Percentiles rank a stretch among this genome's conserved stretches.
Conservation (phyloP, 768 basidiomycete genomes). For the Heimioporus sp. region DNA sequence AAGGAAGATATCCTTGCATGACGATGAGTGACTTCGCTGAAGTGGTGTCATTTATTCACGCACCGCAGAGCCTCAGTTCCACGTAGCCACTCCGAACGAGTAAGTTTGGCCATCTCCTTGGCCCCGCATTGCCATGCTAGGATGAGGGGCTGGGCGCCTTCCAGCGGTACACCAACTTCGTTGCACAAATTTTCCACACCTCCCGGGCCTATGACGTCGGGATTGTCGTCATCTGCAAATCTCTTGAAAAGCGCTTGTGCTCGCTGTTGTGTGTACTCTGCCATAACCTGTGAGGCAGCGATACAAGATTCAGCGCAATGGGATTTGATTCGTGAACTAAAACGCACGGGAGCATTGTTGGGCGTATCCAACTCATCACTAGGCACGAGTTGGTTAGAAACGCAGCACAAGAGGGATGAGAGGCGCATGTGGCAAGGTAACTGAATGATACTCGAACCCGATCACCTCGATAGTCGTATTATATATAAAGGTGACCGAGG, state of each 20-base stretch:
- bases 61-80: constrained; percentile 50
- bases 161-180: constrained; percentile 70
- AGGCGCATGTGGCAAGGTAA: constrained; percentile 53
- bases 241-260: constrained; percentile 55
- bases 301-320: background rate
- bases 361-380: constrained; percentile 45
- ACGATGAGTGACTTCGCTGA: constrained; percentile 1
- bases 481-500: constrained; percentile 10
- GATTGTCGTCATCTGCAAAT: constrained; percentile 56
- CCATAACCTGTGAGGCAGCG: constrained; percentile 1
- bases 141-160: constrained; percentile 68
- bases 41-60: constrained; percentile 12
- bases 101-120: constrained; percentile 71
- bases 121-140: constrained; percentile 74
- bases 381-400: constrained; percentile 51
- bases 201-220: constrained; percentile 60
- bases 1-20: constrained; percentile 49
- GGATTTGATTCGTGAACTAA: constrained; percentile 1
- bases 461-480: constrained; percentile 20
- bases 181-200: constrained; percentile 70
- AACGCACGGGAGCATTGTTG: constrained; percentile 31
- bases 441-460: constrained; percentile 21
- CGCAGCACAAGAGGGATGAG: constrained; percentile 61
- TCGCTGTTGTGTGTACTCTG: constrained; percentile 49
- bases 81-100: constrained; percentile 66